phyloP scores from a whole-genome alignment of 306 rosid species.

The Prunus fruticosa region DNA sequence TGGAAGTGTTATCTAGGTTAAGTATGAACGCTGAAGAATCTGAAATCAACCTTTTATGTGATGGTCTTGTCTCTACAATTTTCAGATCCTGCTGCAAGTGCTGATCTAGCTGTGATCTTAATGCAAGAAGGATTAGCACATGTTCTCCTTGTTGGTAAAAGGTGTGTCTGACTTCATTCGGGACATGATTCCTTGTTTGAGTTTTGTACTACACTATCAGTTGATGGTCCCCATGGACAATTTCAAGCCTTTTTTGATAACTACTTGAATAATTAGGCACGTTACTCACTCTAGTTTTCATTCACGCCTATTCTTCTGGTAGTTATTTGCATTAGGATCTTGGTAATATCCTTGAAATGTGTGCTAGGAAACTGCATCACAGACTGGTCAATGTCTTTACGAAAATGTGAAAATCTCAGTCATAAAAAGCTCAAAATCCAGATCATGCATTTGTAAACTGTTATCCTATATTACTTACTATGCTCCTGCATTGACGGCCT shows the following conservation, averaged over 20 bases:
- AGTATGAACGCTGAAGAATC: neutral
- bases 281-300: neutral
- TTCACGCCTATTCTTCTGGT: neutral
- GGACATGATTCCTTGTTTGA: neutral
- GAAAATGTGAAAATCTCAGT: neutral
- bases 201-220: neutral
- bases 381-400: neutral
- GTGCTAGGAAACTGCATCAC: neutral
- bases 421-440: neutral
- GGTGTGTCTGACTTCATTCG: constrained; percentile 40
- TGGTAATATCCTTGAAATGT: neutral
- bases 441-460: neutral
- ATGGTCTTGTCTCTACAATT: constrained; percentile 21
- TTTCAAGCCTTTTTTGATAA: neutral
- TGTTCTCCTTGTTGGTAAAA: constrained; percentile 84
- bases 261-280: neutral
- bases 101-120: constrained; percentile 93
- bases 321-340: neutral
- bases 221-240: neutral
- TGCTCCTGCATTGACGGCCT: neutral
- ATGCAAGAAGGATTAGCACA: constrained; percentile 99
- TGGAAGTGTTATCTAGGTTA: neutral
- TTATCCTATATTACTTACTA: neutral
- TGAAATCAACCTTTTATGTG: neutral
- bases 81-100: constrained; percentile 93